phyloP scores from a whole-genome alignment of 306 rosid genomes.

The Trichosanthes cucumerina region DNA sequence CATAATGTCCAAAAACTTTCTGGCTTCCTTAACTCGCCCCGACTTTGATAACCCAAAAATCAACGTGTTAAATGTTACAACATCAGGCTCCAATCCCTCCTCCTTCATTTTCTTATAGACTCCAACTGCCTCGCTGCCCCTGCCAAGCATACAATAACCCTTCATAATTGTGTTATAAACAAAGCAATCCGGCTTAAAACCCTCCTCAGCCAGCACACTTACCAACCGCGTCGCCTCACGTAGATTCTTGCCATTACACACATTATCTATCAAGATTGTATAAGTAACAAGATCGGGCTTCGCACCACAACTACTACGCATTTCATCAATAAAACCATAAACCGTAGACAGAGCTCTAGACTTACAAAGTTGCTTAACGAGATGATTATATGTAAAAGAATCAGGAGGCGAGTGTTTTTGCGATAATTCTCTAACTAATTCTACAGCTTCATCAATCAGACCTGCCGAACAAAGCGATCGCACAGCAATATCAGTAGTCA shows the following conservation, averaged over 20 bases:
- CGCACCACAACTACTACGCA: conserved; percentile 25
- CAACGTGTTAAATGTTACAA: conserved; percentile 69
- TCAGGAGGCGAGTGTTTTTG: conserved; percentile 48
- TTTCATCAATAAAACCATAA: conserved; percentile 43
- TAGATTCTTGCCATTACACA: conserved; percentile 57
- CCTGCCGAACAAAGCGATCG: conserved; percentile 50
- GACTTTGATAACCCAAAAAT: conserved; percentile 65
- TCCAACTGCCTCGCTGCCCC: conserved; percentile 59
- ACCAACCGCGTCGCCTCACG: conserved; percentile 59
- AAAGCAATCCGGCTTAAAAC: conserved; percentile 74
- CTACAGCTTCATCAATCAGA: conserved; percentile 43
- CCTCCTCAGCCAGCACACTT: conserved; percentile 48
- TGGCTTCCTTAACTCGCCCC: conserved; percentile 55
- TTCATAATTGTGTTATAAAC: conserved; percentile 77
- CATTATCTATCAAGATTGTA: conserved; percentile 75
- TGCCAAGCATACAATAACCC: conserved; percentile 64
- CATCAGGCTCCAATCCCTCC: conserved; percentile 76
- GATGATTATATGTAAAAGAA: conserved; percentile 49
- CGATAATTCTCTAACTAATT: conserved; percentile 41
- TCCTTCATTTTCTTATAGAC: conserved; percentile 73
- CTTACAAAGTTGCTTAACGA: conserved; percentile 59
- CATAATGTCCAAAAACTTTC: conserved; percentile 58
- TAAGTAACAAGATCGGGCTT: conserved; percentile 81
- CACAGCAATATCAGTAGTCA: conserved; percentile 49
- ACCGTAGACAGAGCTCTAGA: conserved; percentile 33